These are phyloP conservation scores for Coix lacrymajobi DNA, from an alignment of 176 grass and related monocot genomes.

Conservation along the genomic window DNA sequence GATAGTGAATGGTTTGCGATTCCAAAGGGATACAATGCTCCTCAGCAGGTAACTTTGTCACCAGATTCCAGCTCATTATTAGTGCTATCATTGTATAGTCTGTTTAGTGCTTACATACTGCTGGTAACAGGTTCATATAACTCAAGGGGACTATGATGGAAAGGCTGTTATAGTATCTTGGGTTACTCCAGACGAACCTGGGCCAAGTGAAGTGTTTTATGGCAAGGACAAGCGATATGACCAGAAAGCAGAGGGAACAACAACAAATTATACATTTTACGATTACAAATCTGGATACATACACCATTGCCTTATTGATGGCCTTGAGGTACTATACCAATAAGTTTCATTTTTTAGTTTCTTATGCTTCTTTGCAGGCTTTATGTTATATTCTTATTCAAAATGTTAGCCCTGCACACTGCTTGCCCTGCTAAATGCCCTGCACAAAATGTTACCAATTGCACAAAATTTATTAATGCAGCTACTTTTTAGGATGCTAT, in stretches of 20 bases:
- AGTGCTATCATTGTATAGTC: not conserved
- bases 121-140: constrained; percentile 77
- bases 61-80: constrained; percentile 1
- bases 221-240: constrained; percentile 61
- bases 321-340: constrained; percentile 53
- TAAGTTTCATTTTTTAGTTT: constrained; percentile 2
- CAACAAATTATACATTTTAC: constrained; percentile 84
- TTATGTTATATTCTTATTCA: constrained; percentile 2
- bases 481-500: not conserved
- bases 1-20: constrained; percentile 63
- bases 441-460: no score
- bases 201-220: constrained; percentile 65
- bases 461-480: not conserved
- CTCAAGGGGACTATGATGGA: constrained; percentile 96
- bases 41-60: constrained; percentile 58
- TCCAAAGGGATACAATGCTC: constrained; percentile 80
- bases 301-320: constrained; percentile 86
- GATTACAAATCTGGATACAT: constrained; percentile 94
- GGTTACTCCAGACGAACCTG: constrained; percentile 67
- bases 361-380: not conserved
- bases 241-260: constrained; percentile 54
- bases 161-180: constrained; percentile 86
- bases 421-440: not conserved
- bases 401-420: not conserved
- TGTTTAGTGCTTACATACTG: not conserved